These are phyloP conservation scores for Quillaja saponaria DNA, from an alignment of 306 rosid genomes.

Conservation along the genomic window DNA sequence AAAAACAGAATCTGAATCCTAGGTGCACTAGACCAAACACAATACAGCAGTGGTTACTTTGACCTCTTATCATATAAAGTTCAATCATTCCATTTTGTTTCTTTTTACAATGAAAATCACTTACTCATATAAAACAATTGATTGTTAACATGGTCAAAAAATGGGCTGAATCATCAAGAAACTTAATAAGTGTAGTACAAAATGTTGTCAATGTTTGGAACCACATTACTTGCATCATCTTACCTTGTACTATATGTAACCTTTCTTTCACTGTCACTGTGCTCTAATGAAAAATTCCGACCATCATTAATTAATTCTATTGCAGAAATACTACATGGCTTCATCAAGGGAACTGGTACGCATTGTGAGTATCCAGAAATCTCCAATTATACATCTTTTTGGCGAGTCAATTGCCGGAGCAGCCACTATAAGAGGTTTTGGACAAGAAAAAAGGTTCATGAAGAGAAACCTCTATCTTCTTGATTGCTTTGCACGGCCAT, in stretches of 20 bases:
- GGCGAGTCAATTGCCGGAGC: constrained; percentile 99
- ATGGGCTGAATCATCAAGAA: no score
- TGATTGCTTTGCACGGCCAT: constrained; percentile 94
- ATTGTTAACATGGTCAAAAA: no score
- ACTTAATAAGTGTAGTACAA: no score
- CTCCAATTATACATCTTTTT: constrained; percentile 90
- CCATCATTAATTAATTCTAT: constrained; percentile 19
- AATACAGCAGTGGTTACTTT: no score
- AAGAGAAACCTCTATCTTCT: constrained; percentile 94
- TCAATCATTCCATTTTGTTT: no score
- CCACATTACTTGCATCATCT: no score
- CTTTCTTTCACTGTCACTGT: neutral
- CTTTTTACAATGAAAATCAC: no score
- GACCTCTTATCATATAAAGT: no score
- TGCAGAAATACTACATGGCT: constrained; percentile 98
- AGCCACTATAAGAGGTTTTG: constrained; percentile 93
- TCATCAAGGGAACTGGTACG: constrained; percentile 98
- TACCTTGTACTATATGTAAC: no score
- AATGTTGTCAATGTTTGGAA: neutral
- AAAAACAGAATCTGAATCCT: neutral
- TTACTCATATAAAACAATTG: no score
- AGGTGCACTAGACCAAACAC: no score
- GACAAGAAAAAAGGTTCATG: constrained; percentile 95
- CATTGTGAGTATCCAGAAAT: constrained; percentile 95
- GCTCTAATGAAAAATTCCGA: neutral